Evolutionary conservation across 2,329 filamentous ascomycete genomes (phyloP).

Genomic region (Pestalotiopsis sp.): DNA sequence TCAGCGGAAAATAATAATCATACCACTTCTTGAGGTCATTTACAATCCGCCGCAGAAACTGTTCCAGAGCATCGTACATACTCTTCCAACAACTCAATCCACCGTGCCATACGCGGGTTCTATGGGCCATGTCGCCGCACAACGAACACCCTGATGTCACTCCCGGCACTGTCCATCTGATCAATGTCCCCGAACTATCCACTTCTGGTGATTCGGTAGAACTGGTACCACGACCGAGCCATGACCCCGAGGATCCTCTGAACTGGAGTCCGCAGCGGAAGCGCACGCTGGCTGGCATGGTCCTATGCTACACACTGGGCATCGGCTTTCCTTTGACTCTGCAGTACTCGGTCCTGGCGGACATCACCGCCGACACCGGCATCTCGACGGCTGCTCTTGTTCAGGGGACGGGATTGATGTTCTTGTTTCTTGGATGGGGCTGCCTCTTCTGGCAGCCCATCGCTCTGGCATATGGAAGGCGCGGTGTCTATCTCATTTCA

Average conservation of each 20-base stretch:
- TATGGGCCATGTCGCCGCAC: neutral
- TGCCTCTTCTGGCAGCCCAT: constrained; percentile 35
- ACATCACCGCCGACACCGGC: neutral
- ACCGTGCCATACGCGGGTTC: neutral
- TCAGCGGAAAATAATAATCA: too few species aligned
- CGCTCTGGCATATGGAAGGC: constrained; percentile 33
- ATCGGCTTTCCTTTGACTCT: constrained; percentile 13
- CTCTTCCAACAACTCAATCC: neutral
- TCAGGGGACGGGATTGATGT: constrained; percentile 19
- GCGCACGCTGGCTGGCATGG: constrained; percentile 27
- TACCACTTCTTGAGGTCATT: too few species aligned
- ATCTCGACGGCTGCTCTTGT: neutral
- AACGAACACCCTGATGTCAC: neutral
- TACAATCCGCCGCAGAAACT: too few species aligned
- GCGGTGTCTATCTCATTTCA: constrained; percentile 32
- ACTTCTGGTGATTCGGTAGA: constrained; percentile 31
- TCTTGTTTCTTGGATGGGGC: constrained; percentile 37
- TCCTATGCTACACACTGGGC: constrained; percentile 26
- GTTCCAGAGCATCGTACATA: too few species aligned
- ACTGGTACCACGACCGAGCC: constrained; percentile 35
- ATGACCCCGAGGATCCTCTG: constrained; percentile 40
- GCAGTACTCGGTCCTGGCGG: neutral
- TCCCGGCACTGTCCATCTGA: neutral
- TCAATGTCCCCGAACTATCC: neutral
- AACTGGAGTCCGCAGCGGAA: constrained; percentile 39